A percentile compares a stretch with the other conserved stretches of the same genome.
These are phyloP conservation scores for Fagopyrum esculentum DNA, from an alignment of 148 eudicot genomes.

Conservation along the genomic window DNA sequence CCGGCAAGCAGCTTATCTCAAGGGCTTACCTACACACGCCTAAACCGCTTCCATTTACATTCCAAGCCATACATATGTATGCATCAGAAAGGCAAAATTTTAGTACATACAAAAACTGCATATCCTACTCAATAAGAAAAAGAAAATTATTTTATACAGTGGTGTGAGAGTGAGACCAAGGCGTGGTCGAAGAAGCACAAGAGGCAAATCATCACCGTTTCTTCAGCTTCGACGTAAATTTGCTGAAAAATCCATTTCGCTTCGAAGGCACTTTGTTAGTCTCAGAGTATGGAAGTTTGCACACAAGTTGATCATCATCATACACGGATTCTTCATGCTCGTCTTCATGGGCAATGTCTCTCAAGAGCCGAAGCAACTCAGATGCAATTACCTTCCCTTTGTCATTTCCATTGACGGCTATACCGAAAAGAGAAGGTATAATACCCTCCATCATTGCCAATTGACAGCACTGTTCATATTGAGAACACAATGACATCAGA, in stretches of 20 bases:
- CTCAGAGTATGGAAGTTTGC: background rate
- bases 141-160: constrained; percentile 1
- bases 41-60: background rate
- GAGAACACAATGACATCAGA: constrained; percentile 56
- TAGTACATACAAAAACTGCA: background rate
- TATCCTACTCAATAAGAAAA: background rate
- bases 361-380: constrained; percentile 53
- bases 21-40: background rate
- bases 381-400: constrained; percentile 48
- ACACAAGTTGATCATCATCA: background rate
- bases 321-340: background rate
- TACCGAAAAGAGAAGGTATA: constrained; percentile 37
- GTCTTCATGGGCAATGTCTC: constrained; percentile 21
- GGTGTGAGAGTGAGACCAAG: background rate
- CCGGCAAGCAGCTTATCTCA: background rate
- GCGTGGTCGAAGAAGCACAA: background rate
- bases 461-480: constrained; percentile 40
- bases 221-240: constrained; percentile 6
- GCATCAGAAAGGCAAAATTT: background rate
- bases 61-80: background rate
- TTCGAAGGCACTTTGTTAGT: constrained; percentile 1
- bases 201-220: constrained; percentile 3
- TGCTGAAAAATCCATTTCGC: constrained; percentile 7
- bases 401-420: constrained; percentile 49
- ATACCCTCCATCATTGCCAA: constrained; percentile 65